Base-by-base conservation (phyloP, 495 filamentous ascomycete species). In the Xanthoparmelia taractica region DNA sequence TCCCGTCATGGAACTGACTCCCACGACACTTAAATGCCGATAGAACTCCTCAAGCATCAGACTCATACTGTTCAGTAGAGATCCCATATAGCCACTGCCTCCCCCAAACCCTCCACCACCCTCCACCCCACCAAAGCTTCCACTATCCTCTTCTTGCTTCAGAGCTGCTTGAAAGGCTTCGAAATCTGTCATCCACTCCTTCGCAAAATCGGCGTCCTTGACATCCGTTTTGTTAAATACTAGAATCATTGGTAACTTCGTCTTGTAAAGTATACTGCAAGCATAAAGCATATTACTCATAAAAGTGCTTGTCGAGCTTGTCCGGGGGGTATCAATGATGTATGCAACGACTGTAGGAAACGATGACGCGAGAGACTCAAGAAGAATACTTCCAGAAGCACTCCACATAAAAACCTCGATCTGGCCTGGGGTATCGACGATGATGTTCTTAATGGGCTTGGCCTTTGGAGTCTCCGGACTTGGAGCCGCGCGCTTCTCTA, bases 251-350 rank as follows among this genome's bases (percentile, higher is more conserved):
- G 94, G 94, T 10, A 98, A 80, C 71, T 94, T 95, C 11, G 92
- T 97, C 78, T 97, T 97, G 82, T 98, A 98, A 2, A 98, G 81
- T 64, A 98, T 98, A 70, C 86, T 91, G 81, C 94, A 97, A 4
- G 94, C 94, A 73, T 98, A 97, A 29, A 98, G 85, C 94, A 98
- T 98, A 78, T 98, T 98, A 73, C 87, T 91, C 95, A 98, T 97
- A 74, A 98, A 98, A 0, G 95, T 97, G 64, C 85, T 89, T 11
- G 94, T 97, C 50, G 91, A 93, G 57, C 87, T 87, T 20, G 91
- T 92, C 34, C 94, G 85, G 7, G 94, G 95, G 1, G 94, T 98
- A 74, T 98, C 94, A 73, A 98, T 93, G 47, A 98, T 85, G 73
- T 98, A 98, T 66, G 94, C 94, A 65, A 98, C 88, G 1, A 98